Base-by-base conservation (phyloP, 2,329 filamentous ascomycete genomes). In the Thielaviopsis cerberus region DNA sequence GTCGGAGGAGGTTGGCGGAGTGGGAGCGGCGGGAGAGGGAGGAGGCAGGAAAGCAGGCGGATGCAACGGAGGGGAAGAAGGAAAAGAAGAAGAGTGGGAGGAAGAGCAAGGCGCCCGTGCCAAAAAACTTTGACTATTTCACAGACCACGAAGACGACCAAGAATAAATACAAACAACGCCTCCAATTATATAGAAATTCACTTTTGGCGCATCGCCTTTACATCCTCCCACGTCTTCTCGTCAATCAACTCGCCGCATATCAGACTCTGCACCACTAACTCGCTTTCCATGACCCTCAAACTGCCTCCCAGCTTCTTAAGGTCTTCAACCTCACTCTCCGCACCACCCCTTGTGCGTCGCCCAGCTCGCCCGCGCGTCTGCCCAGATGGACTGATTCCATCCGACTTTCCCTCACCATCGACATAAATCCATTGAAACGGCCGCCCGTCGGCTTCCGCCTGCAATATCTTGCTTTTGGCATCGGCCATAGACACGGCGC, bases 241-340 rank as follows among this genome's bases (percentile, higher is more conserved):
- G 62, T 87, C 83, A 56, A 89, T 79, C 63, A 96, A 71, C 61
- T 82, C 80, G 0, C 90, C 91, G 55, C 95, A 69, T 62, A 98
- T 96, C 60, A 97, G 73, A 68, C 89, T 96, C 74, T 98, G 91
- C 58, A 94, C 83, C 23, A 97, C 81, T 66, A 91, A 81, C 70
- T 97, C 91, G 67, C 94, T 85, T 58, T 83, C 85, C 56, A 94
- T 78, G 51, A 92, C 77, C 62, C 77, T 78, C 51, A 71, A 65
- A 17, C 55, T 52, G 23, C 41, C 45, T 0, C 34, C 25, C 45
- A 57, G 23, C 10, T 41, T 45, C 15, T 41, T 24, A 48, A 54
- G 45, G 1, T 37, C 50, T 13, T 54, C 55, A 1, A 25, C 53
- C 24, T 60, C 59, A 15, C 41, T 52, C 4, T 54, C 55, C 20